phyloP scores from a whole-genome alignment of 2,329 filamentous ascomycete species.

The Curvularia verruculosa region DNA sequence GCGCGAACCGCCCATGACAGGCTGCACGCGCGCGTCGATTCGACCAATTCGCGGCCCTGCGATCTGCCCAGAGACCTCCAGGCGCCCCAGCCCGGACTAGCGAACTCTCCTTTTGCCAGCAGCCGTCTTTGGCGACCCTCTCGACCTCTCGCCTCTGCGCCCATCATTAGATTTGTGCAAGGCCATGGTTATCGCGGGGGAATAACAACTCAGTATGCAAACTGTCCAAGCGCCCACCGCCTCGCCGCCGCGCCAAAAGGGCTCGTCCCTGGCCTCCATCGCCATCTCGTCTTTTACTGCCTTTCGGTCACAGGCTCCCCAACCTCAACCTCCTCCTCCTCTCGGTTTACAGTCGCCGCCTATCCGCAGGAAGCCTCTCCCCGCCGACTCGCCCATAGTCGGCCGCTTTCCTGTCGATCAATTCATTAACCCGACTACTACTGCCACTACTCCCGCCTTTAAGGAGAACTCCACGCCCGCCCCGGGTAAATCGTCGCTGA shows the following conservation, averaged over 20 bases:
- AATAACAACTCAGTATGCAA: conserved; percentile 42
- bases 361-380: conserved; percentile 62
- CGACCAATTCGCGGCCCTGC: conserved; percentile 38
- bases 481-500: conserved; percentile 32
- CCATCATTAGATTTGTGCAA: conserved; percentile 43
- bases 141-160: conserved; percentile 28
- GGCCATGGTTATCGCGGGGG: conserved; percentile 38
- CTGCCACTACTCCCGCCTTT: conserved; percentile 16
- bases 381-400: conserved; percentile 57
- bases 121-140: conserved; percentile 30
- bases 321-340: conserved; percentile 26
- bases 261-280: conserved; percentile 49
- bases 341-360: conserved; percentile 48
- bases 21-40: conserved; percentile 27
- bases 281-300: conserved; percentile 52
- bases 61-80: conserved; percentile 36
- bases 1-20: conserved; percentile 32
- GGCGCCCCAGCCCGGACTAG: conserved; percentile 33
- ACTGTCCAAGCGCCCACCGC: conserved; percentile 34
- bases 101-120: conserved; percentile 39
- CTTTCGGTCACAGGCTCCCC: conserved; percentile 52
- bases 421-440: conserved; percentile 42
- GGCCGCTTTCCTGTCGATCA: conserved; percentile 51
- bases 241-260: conserved; percentile 41
- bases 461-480: conserved; percentile 33